A percentile compares a stretch with the other conserved stretches of the same genome.
phyloP scores from a whole-genome alignment of 805 yeast genomes.

The Ogataea nakhonphanomensis region DNA sequence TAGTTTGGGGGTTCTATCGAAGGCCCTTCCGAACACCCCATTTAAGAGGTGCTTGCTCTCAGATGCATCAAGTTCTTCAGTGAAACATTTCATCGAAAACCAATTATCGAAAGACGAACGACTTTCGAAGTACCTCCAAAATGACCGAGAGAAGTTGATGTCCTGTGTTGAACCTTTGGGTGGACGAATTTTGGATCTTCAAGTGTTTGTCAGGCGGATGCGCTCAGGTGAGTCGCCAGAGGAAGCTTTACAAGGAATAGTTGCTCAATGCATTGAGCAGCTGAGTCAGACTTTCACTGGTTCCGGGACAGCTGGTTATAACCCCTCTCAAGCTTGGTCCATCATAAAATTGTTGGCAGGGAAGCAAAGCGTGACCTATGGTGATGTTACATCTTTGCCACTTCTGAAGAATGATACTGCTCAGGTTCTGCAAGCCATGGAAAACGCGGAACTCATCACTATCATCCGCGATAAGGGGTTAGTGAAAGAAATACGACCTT shows the following conservation, averaged over 20 bases:
- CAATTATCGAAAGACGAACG: conserved; percentile 40
- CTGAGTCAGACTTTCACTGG: conserved; percentile 72
- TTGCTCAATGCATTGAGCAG: conserved; percentile 82
- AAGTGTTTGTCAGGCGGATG: conserved; percentile 83
- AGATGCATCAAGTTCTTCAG: conserved; percentile 74
- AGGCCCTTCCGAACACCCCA: conserved; percentile 81
- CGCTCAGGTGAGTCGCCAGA: conserved; percentile 81
- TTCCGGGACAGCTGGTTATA: conserved; percentile 45
- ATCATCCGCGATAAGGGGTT: conserved; percentile 78
- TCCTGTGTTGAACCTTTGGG: conserved; percentile 73
- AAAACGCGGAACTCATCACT: conserved; percentile 71
- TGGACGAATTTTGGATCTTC: conserved; percentile 92
- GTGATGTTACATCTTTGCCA: conserved; percentile 53
- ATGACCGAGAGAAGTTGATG: conserved; percentile 40
- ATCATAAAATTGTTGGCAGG: conserved; percentile 62
- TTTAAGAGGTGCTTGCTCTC: conserved; percentile 70
- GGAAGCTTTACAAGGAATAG: conserved; percentile 75
- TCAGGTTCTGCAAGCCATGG: conserved; percentile 63
- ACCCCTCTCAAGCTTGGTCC: conserved; percentile 84
- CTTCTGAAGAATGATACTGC: conserved; percentile 56
- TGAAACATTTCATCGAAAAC: conserved; percentile 63
- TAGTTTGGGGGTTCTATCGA: conserved; percentile 60
- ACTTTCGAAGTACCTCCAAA: conserved; percentile 18
- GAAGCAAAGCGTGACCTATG: conserved; percentile 42
- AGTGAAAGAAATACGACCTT: conserved; percentile 61